These are phyloP conservation scores for Lipomyces yamanashiensis DNA, from an alignment of 805 yeast species.

Conservation along the genomic window DNA sequence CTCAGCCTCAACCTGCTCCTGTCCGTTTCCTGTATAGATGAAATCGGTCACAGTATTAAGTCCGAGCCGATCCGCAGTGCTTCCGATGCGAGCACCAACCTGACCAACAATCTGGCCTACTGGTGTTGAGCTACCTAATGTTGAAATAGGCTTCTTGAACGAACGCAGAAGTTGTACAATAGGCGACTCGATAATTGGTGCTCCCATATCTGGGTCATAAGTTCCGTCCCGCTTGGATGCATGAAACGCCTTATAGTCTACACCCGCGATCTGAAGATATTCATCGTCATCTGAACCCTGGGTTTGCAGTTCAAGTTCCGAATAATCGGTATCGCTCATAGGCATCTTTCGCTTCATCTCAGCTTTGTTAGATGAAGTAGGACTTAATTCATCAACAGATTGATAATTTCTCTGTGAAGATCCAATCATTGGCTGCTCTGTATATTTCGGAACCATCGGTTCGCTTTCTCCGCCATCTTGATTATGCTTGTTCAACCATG, in stretches of 20 bases:
- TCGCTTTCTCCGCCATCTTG: constrained; percentile 1
- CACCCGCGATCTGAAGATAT: constrained; percentile 6
- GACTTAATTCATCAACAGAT: not conserved
- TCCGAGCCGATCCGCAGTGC: constrained; percentile 19
- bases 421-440: not conserved
- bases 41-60: constrained; percentile 18
- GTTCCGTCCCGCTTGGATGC: constrained; percentile 11
- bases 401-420: not conserved
- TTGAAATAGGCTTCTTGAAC: constrained; percentile 20
- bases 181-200: constrained; percentile 24
- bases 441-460: not conserved
- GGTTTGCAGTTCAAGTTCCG: constrained; percentile 8
- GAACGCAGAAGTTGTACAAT: constrained; percentile 19
- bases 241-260: constrained; percentile 1
- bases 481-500: constrained; percentile 13
- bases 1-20: constrained; percentile 22
- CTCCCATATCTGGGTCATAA: constrained; percentile 16
- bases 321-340: not conserved
- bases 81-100: constrained; percentile 18
- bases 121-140: constrained; percentile 9
- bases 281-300: constrained; percentile 12
- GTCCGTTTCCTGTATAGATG: constrained; percentile 33
- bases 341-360: constrained; percentile 1
- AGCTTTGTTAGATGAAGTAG: not conserved
- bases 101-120: constrained; percentile 19